These are phyloP conservation scores for Plasmodium gallinaceum DNA, from an alignment of 169 alveolate genomes.

Conservation along the genomic window DNA sequence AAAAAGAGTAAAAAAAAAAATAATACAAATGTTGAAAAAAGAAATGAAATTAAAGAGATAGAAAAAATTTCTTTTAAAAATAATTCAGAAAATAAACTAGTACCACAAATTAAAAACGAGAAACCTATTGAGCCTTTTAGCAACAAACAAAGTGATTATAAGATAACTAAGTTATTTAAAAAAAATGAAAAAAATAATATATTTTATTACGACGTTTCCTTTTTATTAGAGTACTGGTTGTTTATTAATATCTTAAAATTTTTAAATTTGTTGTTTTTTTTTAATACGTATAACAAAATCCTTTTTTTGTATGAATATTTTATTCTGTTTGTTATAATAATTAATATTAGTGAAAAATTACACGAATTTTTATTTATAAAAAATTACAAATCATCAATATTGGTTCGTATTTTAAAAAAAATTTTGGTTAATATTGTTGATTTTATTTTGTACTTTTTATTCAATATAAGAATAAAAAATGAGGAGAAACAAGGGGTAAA, in stretches of 20 bases:
- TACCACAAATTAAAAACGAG: not conserved
- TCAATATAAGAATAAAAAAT: conserved; percentile 51
- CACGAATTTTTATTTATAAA: conserved; percentile 61
- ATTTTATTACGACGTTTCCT: conserved; percentile 32
- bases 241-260: conserved; percentile 54
- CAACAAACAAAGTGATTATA: not conserved
- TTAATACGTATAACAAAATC: conserved; percentile 19
- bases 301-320: conserved; percentile 41
- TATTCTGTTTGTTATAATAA: conserved; percentile 27
- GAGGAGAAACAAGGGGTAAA: conserved; percentile 15
- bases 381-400: conserved; percentile 52
- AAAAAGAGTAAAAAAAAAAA: not conserved
- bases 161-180: not conserved
- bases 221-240: conserved; percentile 67
- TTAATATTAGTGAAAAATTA: conserved; percentile 56
- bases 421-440: conserved; percentile 37
- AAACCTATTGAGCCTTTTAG: not conserved
- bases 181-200: not conserved
- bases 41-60: not conserved
- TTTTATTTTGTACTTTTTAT: conserved; percentile 40
- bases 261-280: conserved; percentile 22
- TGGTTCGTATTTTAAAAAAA: conserved; percentile 51
- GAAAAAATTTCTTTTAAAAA: not conserved
- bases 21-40: conserved; percentile 1
- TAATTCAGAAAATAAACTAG: not conserved